phyloP scores from a whole-genome alignment of 495 filamentous ascomycete species.

The Aspergillus wentii region DNA sequence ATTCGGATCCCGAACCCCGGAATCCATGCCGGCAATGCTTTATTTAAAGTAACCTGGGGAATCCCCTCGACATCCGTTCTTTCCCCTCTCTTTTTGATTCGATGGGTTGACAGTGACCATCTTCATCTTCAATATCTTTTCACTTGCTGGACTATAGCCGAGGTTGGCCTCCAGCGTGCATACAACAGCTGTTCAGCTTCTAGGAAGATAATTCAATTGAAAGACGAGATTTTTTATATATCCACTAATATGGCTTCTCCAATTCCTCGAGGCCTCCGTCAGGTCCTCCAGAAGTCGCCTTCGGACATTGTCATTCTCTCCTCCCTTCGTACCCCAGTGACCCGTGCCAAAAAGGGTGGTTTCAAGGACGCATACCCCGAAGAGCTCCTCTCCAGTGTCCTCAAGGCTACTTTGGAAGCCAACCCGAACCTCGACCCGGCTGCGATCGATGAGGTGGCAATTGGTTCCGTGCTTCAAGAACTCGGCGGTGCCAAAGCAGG shows the following conservation, averaged over 20 bases:
- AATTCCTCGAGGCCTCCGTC: slow-evolving; percentile 60
- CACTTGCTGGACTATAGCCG: no score
- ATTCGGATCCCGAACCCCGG: slow-evolving; percentile 29
- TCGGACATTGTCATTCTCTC: slow-evolving; percentile 86
- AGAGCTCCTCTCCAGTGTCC: slow-evolving; percentile 77
- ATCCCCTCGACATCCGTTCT: no score
- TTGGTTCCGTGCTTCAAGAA: slow-evolving; percentile 85
- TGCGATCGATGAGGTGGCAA: slow-evolving; percentile 70
- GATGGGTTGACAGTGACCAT: no score
- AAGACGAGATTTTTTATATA: no score
- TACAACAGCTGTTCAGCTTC: no score
- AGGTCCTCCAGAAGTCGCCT: slow-evolving; percentile 75
- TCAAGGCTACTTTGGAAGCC: slow-evolving; percentile 71
- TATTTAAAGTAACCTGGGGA: no score
- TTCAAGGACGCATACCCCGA: slow-evolving; percentile 89
- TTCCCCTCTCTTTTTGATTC: no score
- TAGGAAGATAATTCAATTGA: no score
- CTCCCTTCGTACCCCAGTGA: slow-evolving; percentile 79
- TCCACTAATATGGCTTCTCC: slow-evolving; percentile 51
- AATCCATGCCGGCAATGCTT: no score
- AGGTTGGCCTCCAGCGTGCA: no score
- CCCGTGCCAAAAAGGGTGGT: slow-evolving; percentile 73
- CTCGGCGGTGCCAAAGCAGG: slow-evolving; percentile 89
- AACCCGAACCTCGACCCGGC: slow-evolving; percentile 71
- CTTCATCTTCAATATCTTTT: no score